phyloP scores from a whole-genome alignment of 1,284 basidiomycete genomes.

The Pterulicium gracile region DNA sequence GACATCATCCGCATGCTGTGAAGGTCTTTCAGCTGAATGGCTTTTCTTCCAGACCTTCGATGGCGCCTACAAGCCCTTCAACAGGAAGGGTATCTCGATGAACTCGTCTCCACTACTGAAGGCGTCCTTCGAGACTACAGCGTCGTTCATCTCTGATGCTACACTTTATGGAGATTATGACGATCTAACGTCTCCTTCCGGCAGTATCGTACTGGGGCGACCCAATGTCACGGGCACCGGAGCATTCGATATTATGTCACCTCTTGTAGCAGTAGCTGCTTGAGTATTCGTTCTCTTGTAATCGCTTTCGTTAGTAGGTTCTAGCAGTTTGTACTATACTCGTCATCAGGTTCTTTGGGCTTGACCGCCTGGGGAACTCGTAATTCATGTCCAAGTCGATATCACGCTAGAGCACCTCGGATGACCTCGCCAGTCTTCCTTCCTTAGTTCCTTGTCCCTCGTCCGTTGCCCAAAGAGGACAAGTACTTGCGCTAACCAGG shows the following conservation, averaged over 20 bases:
- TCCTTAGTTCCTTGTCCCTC: no score
- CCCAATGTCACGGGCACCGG: slow-evolving; percentile 82
- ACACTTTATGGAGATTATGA: slow-evolving; percentile 94
- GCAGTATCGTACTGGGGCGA: slow-evolving; percentile 85
- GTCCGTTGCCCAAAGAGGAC: no score
- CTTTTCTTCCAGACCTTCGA: slow-evolving; percentile 71
- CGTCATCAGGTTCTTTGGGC: no score
- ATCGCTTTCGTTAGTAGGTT: no score
- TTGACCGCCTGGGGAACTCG: no score
- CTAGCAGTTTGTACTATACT: no score
- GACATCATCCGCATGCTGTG: slow-evolving; percentile 5
- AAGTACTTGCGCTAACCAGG: no score
- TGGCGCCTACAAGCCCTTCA: slow-evolving; percentile 96
- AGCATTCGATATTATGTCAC: slow-evolving; percentile 67
- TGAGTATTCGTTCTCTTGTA: no score
- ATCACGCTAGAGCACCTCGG: no score
- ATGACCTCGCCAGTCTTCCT: no score
- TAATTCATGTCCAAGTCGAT: no score
- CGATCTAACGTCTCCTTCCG: slow-evolving; percentile 79
- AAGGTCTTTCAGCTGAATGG: no score
- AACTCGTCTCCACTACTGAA: slow-evolving; percentile 92
- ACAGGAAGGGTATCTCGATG: slow-evolving; percentile 87
- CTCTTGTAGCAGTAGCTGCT: background rate
- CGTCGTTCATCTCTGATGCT: slow-evolving; percentile 91
- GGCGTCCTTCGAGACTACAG: slow-evolving; percentile 96